Conservation (phyloP, 192 early-diverging fungal genomes). For the Entophlyctis helioformis region DNA sequence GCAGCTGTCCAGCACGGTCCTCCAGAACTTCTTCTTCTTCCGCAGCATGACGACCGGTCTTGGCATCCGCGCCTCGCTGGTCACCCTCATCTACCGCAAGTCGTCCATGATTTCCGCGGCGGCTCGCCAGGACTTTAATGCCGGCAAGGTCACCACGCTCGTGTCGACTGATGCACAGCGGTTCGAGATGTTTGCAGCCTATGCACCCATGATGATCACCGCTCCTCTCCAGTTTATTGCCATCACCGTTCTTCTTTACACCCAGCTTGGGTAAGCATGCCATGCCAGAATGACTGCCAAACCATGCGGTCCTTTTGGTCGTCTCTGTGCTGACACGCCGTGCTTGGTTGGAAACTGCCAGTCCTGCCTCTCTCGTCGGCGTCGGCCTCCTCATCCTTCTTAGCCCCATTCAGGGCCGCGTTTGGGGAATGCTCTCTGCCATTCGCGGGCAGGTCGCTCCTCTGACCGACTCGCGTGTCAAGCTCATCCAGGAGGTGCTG, state of each 20-base stretch:
- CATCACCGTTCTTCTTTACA: constrained; percentile 26
- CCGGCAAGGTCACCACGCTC: constrained; percentile 53
- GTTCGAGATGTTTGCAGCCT: constrained; percentile 33
- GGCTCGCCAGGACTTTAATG: constrained; percentile 38
- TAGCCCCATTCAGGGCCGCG: constrained; percentile 23
- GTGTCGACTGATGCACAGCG: constrained; percentile 47
- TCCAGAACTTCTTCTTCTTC: constrained; percentile 28
- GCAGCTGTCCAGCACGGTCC: constrained; percentile 9
- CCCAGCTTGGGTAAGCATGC: too few species aligned
- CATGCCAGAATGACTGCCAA: too few species aligned
- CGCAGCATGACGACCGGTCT: constrained; percentile 19
- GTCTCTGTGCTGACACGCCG: too few species aligned
- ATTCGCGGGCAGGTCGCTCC: constrained; percentile 32
- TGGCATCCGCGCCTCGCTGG: constrained; percentile 32
- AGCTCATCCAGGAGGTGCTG: constrained; percentile 56
- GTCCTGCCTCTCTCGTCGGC: constrained; percentile 29
- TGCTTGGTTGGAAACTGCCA: too few species aligned
- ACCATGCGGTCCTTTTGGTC: too few species aligned
- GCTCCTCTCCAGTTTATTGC: constrained; percentile 27
- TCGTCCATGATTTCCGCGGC: constrained; percentile 34
- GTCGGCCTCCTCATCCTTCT: too few species aligned
- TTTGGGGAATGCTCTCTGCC: constrained; percentile 20
- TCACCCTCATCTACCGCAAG: constrained; percentile 46
- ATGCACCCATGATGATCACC: constrained; percentile 21
- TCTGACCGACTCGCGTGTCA: constrained; percentile 64